Percentiles rank a stretch among this genome's conserved stretches.
These are phyloP conservation scores for Fusarium keratoplasticum DNA, from an alignment of 2,329 filamentous ascomycete genomes.

Conservation along the genomic window DNA sequence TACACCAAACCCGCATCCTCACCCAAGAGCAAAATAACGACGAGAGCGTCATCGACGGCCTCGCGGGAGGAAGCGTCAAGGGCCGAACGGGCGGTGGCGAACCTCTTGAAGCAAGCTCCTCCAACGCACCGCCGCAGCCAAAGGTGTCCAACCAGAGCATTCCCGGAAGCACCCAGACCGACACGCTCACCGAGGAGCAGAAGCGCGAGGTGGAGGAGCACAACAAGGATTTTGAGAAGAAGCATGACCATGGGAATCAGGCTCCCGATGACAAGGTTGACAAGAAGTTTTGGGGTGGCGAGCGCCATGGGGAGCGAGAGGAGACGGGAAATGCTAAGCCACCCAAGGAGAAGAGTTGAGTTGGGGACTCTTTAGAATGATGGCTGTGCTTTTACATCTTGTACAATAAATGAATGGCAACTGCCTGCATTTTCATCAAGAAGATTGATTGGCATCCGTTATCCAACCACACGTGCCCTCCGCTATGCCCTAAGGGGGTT, in stretches of 20 bases:
- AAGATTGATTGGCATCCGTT: not conserved
- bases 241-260: conserved; percentile 59
- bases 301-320: conserved; percentile 12
- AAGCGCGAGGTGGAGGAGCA: conserved; percentile 68
- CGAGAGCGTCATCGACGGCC: conserved; percentile 36
- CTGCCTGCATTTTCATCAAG: not conserved
- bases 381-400: not conserved
- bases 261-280: conserved; percentile 64
- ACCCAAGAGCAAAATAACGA: conserved; percentile 20
- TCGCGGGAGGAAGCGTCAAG: conserved; percentile 46
- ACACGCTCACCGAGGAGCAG: conserved; percentile 61
- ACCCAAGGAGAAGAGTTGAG: not conserved
- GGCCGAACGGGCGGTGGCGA: conserved; percentile 56
- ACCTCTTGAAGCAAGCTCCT: conserved; percentile 48
- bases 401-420: not conserved
- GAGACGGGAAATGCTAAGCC: not conserved
- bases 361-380: not conserved
- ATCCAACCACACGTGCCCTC: not conserved
- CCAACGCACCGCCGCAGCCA: conserved; percentile 56
- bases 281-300: conserved; percentile 63
- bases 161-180: conserved; percentile 45
- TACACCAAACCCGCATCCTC: conserved; percentile 14
- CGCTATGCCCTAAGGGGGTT: too few relatives aligned
- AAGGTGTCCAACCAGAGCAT: conserved; percentile 64
- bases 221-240: conserved; percentile 67